These are phyloP conservation scores for Cubamyces lactineus DNA, from an alignment of 768 basidiomycete species.

Conservation along the genomic window DNA sequence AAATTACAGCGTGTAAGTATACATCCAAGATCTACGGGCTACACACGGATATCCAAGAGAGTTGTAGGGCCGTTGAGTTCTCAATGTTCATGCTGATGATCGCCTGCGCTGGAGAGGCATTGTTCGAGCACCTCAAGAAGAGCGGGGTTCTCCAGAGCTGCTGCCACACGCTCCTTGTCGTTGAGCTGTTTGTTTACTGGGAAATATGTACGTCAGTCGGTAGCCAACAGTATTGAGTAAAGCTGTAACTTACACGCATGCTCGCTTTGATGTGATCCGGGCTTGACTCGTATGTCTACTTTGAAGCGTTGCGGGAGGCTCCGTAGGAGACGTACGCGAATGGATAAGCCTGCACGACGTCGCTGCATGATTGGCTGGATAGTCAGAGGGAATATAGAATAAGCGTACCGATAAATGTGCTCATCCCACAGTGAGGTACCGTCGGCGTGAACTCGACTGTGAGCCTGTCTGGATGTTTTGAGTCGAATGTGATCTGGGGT, in stretches of 20 bases:
- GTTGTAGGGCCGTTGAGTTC: not conserved
- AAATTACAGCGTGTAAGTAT: constrained; percentile 16
- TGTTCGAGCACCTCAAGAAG: constrained; percentile 88
- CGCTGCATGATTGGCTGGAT: not conserved
- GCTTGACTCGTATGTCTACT: constrained; percentile 89
- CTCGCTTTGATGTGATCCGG: constrained; percentile 96
- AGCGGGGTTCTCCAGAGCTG: constrained; percentile 90
- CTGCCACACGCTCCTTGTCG: constrained; percentile 97
- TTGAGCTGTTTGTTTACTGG: constrained; percentile 98
- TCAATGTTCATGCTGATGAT: constrained; percentile 13
- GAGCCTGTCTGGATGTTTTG: constrained; percentile 59
- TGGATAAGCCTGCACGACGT: constrained; percentile 74
- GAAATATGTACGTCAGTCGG: not conserved
- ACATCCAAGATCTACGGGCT: constrained; percentile 8
- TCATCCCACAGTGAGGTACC: constrained; percentile 97
- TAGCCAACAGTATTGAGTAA: too few relatives aligned
- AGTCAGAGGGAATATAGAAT: constrained; percentile 7
- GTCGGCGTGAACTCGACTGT: constrained; percentile 96
- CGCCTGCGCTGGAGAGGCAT: constrained; percentile 47
- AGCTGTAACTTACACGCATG: constrained; percentile 66
- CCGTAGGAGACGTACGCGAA: constrained; percentile 87
- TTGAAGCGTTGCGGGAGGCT: constrained; percentile 93
- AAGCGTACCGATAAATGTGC: constrained; percentile 85
- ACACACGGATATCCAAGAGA: not conserved
- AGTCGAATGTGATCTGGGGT: constrained; percentile 70